Conservation (phyloP, 2,329 filamentous ascomycete genomes). For the Waltergamsia citrina region DNA sequence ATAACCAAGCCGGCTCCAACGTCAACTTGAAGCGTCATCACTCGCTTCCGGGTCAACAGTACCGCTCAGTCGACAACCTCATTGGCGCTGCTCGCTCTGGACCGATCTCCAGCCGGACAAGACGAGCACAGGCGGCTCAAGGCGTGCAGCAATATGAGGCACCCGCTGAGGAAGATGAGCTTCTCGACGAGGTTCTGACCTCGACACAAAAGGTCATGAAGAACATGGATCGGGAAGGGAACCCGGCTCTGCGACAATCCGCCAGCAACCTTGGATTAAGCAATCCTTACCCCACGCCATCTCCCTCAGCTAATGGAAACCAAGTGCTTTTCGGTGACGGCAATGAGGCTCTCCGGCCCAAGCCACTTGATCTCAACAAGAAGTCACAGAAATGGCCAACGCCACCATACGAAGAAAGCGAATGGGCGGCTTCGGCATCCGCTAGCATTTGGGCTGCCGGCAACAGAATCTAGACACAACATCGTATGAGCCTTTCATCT, state of each 20-base stretch:
- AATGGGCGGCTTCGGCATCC: conserved; percentile 79
- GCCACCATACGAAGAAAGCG: conserved; percentile 86
- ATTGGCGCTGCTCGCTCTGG: conserved; percentile 44
- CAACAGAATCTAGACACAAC: conserved; percentile 42
- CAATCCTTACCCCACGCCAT: conserved; percentile 54
- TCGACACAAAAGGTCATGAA: conserved; percentile 69
- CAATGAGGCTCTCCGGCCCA: conserved; percentile 52
- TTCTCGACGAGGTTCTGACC: conserved; percentile 79
- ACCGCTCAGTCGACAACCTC: conserved; percentile 55
- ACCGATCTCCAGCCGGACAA: conserved; percentile 70
- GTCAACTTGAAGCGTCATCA: conserved; percentile 54
- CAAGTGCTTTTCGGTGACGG: conserved; percentile 63
- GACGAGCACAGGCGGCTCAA: conserved; percentile 64
- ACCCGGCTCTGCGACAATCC: conserved; percentile 44
- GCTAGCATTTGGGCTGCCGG: conserved; percentile 72
- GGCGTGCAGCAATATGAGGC: conserved; percentile 84
- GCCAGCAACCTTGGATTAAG: conserved; percentile 51
- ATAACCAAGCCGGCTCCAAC: conserved; percentile 36
- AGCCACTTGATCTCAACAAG: conserved; percentile 61
- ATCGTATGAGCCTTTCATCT: background rate
- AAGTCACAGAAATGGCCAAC: conserved; percentile 76
- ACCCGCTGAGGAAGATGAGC: conserved; percentile 91
- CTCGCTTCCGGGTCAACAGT: conserved; percentile 53
- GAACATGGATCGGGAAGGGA: conserved; percentile 48
- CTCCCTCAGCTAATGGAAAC: conserved; percentile 77